Evolutionary conservation across 2,329 filamentous ascomycete genomes (phyloP).

Genomic region (Botrytis squamosa): DNA sequence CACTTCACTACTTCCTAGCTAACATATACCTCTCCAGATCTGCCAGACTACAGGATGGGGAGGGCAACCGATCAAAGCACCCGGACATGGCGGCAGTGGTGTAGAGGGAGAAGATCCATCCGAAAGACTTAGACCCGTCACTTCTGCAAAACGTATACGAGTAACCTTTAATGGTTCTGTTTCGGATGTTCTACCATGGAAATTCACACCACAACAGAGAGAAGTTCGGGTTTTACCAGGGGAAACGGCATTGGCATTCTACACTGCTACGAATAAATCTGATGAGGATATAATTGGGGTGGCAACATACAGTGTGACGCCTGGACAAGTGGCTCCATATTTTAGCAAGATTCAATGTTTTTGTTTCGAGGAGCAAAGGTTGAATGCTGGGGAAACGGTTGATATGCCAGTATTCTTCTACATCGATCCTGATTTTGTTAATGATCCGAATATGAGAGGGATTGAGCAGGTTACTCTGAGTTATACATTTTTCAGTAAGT

Average conservation of each 20-base stretch:
- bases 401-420: conserved; percentile 99
- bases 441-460: conserved; percentile 87
- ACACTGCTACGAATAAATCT: conserved; percentile 90
- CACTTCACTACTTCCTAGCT: conserved; percentile 18
- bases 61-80: conserved; percentile 84
- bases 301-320: conserved; percentile 95
- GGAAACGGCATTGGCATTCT: conserved; percentile 95
- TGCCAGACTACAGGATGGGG: conserved; percentile 88
- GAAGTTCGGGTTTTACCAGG: conserved; percentile 94
- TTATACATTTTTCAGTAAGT: conserved; percentile 97
- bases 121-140: conserved; percentile 76
- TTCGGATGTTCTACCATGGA: conserved; percentile 94
- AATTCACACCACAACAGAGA: conserved; percentile 93
- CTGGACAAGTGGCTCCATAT: conserved; percentile 91
- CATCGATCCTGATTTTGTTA: conserved; percentile 91
- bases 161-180: conserved; percentile 97
- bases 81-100: conserved; percentile 57
- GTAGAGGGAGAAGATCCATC: conserved; percentile 64
- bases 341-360: conserved; percentile 99
- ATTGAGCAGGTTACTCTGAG: conserved; percentile 94
- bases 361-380: conserved; percentile 94
- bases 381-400: conserved; percentile 93
- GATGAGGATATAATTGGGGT: conserved; percentile 95
- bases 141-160: conserved; percentile 76
- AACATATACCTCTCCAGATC: conserved; percentile 51